Evolutionary conservation across 257 asterid species (phyloP).

Genomic region (Avicennia marina): DNA sequence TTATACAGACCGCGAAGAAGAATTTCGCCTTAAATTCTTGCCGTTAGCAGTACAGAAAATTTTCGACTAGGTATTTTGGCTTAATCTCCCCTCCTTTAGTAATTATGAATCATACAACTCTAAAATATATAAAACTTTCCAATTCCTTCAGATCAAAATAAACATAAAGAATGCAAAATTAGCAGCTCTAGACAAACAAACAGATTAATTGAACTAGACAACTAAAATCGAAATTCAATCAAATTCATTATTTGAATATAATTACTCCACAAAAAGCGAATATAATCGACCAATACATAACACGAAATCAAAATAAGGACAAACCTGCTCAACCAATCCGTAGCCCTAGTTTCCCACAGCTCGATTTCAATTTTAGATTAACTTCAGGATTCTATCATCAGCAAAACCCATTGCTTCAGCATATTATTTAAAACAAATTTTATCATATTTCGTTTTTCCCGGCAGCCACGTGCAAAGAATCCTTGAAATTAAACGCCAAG

Average conservation of each 20-base stretch:
- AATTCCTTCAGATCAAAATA: background rate
- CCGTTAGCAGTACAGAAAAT: background rate
- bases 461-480: background rate
- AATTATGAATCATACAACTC: background rate
- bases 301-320: conserved; percentile 2
- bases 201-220: background rate
- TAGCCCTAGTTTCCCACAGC: conserved; percentile 6
- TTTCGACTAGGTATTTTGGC: background rate
- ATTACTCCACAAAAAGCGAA: background rate
- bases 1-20: background rate
- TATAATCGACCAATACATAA: background rate
- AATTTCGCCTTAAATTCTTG: background rate
- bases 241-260: background rate
- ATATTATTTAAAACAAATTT: background rate
- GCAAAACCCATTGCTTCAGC: background rate
- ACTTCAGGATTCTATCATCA: background rate
- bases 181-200: conserved; percentile 4
- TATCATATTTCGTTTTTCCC: background rate
- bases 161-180: background rate
- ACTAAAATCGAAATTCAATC: conserved; percentile 11
- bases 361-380: conserved; percentile 6
- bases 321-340: conserved; percentile 10
- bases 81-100: background rate
- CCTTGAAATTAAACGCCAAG: conserved; percentile 8
- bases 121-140: background rate